A percentile compares a stretch with the other conserved stretches of the same genome.
These are phyloP conservation scores for Capronia coronata DNA, from an alignment of 2,329 filamentous ascomycete species.

Conservation along the genomic window DNA sequence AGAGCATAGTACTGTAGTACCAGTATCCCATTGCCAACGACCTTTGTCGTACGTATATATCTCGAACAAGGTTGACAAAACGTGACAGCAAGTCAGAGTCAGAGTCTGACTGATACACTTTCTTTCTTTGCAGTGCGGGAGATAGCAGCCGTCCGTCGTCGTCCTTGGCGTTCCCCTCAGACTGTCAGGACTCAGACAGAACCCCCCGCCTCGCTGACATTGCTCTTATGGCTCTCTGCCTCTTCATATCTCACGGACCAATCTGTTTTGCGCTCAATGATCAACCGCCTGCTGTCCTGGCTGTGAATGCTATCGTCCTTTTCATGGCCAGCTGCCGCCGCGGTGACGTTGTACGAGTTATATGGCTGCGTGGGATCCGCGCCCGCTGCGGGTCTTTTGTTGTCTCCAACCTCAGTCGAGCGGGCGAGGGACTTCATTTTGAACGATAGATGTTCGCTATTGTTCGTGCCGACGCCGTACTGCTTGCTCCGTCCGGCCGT, in stretches of 20 bases:
- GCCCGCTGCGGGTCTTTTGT: not conserved
- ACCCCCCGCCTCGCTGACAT: conserved; percentile 1
- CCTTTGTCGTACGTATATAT: no score
- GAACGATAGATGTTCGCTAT: conserved; percentile 10
- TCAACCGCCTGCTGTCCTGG: conserved; percentile 10
- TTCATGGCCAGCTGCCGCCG: not conserved
- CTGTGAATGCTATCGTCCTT: conserved; percentile 12
- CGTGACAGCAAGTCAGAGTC: no score
- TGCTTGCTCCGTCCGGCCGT: not conserved
- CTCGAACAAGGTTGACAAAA: no score
- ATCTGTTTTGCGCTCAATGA: conserved; percentile 13
- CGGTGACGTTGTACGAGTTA: not conserved
- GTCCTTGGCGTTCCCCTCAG: no score
- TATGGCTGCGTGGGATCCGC: conserved; percentile 7
- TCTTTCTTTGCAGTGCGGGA: no score
- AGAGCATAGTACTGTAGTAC: no score
- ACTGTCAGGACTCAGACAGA: conserved; percentile 4
- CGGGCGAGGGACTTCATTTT: conserved; percentile 5
- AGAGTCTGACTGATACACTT: no score
- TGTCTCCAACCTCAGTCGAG: not conserved
- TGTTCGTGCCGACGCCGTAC: conserved; percentile 1
- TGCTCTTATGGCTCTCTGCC: conserved; percentile 13
- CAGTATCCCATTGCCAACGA: no score
- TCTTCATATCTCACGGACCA: conserved; percentile 15
- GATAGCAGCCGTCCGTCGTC: no score